Base-by-base conservation (phyloP, 1,139 yeast genomes). In the Keqinozyma sinolaborantium region DNA sequence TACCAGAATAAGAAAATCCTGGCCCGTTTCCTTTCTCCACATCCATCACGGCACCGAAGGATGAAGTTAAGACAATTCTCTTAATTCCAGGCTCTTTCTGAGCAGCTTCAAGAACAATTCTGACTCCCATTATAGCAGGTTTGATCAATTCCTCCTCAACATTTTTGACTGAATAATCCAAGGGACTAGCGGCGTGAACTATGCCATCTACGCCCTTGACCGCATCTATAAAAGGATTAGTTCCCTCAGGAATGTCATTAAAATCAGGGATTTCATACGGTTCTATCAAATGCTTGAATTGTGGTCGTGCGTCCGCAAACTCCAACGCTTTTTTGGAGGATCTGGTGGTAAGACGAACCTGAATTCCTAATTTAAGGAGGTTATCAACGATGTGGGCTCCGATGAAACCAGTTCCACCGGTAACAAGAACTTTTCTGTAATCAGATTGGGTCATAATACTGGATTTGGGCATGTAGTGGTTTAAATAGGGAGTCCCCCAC, bases 351-450 rank as follows among this genome's bases (percentile, higher is more conserved):
- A 64, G 60, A 29, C 60, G 48, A 2, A 60, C 66, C 5, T 33
- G 23, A 33, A 56, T 53, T 5, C 49, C 53, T 14, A 47, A 36
- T 5, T 37, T 43, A 23, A 61, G 40, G 20, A 61, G 45, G 30
- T 45, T 47, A 33, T 53, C 52, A 24, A 60, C 48, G 5, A 60
- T 44, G 38, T 63, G 66, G 31, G 60, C 66, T 8, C 79, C 81
- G 34, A 76, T 67, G 43, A 61, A 76, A n/a, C 82, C 80, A 4
- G 76, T 66, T 5, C 74, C 79, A 1, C 82, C 82, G 1, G 81
- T 66, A 14, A 77, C 69, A 13, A 74, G 60, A 14, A 73, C 56
- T 34, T 48, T 39, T 23, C 50, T 48, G 8, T 36, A 45, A 29
- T 31, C 36, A 26, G 25, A 35, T 29, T 27, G 24, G 19, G 23